Conservation (phyloP, 2,329 filamentous ascomycete species). For the Trichophyton verrucosum region DNA sequence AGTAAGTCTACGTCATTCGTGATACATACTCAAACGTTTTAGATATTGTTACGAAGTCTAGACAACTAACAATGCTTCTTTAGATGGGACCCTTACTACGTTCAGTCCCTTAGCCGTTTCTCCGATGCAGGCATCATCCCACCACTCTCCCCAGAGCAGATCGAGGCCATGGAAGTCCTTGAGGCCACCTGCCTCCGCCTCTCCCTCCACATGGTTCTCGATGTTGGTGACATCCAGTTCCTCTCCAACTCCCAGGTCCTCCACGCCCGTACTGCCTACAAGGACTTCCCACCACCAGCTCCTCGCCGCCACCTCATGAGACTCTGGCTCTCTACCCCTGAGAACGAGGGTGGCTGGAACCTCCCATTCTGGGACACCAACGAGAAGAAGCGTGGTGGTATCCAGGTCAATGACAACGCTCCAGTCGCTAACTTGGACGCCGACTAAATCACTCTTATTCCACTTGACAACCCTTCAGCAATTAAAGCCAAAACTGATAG, state of each 20-base stretch:
- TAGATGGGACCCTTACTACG: conserved; percentile 76
- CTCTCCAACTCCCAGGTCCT: conserved; percentile 67
- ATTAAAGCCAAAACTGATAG: not conserved
- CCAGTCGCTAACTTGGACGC: conserved; percentile 66
- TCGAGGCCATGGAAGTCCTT: conserved; percentile 54
- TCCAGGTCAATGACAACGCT: conserved; percentile 71
- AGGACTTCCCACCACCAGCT: conserved; percentile 53
- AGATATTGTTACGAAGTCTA: conserved; percentile 12
- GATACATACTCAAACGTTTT: not conserved
- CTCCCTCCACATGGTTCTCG: conserved; percentile 71
- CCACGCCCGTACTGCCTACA: conserved; percentile 72
- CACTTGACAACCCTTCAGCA: not conserved
- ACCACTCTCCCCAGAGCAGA: conserved; percentile 55
- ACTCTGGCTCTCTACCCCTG: conserved; percentile 71
- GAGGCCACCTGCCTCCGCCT: conserved; percentile 64
- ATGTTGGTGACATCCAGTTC: conserved; percentile 82
- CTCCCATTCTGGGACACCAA: conserved; percentile 68
- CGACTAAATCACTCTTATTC: conserved; percentile 40
- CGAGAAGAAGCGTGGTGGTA: conserved; percentile 78
- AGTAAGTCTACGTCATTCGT: conserved; percentile 32
- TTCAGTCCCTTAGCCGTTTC: conserved; percentile 63
- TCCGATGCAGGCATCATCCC: conserved; percentile 62
- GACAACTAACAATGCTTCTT: not conserved
- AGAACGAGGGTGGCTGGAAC: conserved; percentile 72
- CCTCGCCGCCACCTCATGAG: conserved; percentile 69